phyloP scores from a whole-genome alignment of 352 stramenopile genomes.

The Phytophthora colocasiae region DNA sequence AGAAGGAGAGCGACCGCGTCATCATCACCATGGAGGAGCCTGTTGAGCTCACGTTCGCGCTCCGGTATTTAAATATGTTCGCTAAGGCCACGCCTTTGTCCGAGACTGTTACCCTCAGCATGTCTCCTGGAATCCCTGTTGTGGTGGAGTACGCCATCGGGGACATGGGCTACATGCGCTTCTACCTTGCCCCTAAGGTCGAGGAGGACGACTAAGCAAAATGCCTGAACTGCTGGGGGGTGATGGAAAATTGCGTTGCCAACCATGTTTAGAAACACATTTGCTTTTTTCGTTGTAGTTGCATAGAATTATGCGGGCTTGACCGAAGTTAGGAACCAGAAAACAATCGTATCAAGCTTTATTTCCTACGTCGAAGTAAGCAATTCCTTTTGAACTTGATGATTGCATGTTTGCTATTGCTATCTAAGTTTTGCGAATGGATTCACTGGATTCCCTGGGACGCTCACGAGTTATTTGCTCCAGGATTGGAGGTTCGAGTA shows the following conservation, averaged over 20 bases:
- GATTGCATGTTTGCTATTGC: neutral
- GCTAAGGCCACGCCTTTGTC: slow-evolving; percentile 98
- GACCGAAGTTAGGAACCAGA: slow-evolving; percentile 7
- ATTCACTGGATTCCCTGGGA: too few relatives aligned
- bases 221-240: neutral
- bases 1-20: slow-evolving; percentile 92
- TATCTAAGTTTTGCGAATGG: neutral
- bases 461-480: slow-evolving; percentile 37
- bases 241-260: slow-evolving; percentile 7
- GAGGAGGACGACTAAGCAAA: slow-evolving; percentile 94
- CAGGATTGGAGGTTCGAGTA: slow-evolving; percentile 82
- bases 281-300: slow-evolving; percentile 26
- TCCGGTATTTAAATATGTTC: slow-evolving; percentile 99
- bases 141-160: slow-evolving; percentile 99
- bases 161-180: slow-evolving; percentile 97
- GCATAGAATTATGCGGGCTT: slow-evolving; percentile 26
- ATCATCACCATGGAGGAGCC: slow-evolving; percentile 99
- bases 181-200: slow-evolving; percentile 99
- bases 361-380: slow-evolving; percentile 1
- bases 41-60: slow-evolving; percentile 98
- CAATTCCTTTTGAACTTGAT: neutral
- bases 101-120: slow-evolving; percentile 95
- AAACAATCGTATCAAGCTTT: slow-evolving; percentile 24
- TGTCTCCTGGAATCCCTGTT: slow-evolving; percentile 98
- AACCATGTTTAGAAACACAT: slow-evolving; percentile 15